Conservation (phyloP, 2,329 filamentous ascomycete genomes). For the Ophiostoma sp. region DNA sequence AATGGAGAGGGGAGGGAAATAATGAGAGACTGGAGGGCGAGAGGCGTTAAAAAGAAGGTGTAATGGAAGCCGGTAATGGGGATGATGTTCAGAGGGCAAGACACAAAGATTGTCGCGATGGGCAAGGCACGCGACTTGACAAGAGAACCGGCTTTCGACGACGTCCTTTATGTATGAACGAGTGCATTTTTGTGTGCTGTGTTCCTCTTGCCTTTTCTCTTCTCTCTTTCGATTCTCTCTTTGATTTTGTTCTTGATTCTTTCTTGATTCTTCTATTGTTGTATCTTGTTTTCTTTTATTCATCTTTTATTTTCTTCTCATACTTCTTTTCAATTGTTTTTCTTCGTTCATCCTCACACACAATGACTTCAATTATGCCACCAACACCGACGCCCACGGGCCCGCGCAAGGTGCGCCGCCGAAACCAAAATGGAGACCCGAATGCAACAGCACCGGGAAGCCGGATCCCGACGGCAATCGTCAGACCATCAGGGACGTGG, state of each 20-base stretch:
- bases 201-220: background rate
- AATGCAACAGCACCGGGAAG: background rate
- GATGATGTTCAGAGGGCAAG: background rate
- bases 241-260: background rate
- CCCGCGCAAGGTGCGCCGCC: conserved; percentile 1
- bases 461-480: background rate
- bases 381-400: background rate
- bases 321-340: background rate
- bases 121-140: background rate
- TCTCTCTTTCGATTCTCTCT: background rate
- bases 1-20: background rate
- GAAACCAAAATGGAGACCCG: background rate
- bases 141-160: background rate
- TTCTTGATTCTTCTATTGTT: background rate
- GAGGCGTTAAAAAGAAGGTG: background rate
- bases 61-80: background rate
- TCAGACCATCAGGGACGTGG: background rate
- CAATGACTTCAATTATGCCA: background rate
- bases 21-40: conserved; percentile 13
- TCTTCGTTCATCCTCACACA: background rate
- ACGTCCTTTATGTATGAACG: background rate
- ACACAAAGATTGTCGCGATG: background rate
- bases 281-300: background rate
- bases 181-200: background rate
- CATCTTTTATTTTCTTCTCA: no score